Conservation (phyloP, 2,329 filamentous ascomycete species). For the Elsinoe fawcettii region DNA sequence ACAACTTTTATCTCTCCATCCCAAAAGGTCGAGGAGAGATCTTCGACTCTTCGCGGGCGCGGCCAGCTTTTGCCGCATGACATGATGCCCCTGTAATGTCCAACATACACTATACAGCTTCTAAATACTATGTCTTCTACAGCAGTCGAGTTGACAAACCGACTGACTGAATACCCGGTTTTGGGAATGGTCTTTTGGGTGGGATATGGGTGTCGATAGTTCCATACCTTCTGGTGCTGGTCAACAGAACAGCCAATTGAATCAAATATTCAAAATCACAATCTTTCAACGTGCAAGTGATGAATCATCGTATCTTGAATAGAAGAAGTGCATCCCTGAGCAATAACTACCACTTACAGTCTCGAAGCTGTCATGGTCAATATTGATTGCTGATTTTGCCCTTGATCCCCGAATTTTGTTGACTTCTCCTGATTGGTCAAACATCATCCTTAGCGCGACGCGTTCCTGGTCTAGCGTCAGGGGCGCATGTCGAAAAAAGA, state of each 20-base stretch:
- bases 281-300: no score
- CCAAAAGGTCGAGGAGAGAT: neutral
- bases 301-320: neutral
- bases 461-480: conserved; percentile 14
- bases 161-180: conserved; percentile 8
- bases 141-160: neutral
- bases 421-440: neutral
- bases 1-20: neutral
- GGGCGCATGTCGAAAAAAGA: conserved; percentile 1
- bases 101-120: conserved; percentile 9
- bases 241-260: conserved; percentile 7
- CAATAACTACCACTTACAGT: no score
- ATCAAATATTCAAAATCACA: conserved; percentile 1
- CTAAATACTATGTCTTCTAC: neutral
- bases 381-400: neutral
- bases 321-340: neutral
- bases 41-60: conserved; percentile 2
- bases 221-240: neutral
- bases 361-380: neutral
- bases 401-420: neutral
- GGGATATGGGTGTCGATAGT: neutral
- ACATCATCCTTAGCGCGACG: neutral
- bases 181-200: neutral
- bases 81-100: conserved; percentile 11
- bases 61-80: conserved; percentile 5